These are phyloP conservation scores for Verbascum thapsus DNA, from an alignment of 257 asterid species.

Conservation along the genomic window DNA sequence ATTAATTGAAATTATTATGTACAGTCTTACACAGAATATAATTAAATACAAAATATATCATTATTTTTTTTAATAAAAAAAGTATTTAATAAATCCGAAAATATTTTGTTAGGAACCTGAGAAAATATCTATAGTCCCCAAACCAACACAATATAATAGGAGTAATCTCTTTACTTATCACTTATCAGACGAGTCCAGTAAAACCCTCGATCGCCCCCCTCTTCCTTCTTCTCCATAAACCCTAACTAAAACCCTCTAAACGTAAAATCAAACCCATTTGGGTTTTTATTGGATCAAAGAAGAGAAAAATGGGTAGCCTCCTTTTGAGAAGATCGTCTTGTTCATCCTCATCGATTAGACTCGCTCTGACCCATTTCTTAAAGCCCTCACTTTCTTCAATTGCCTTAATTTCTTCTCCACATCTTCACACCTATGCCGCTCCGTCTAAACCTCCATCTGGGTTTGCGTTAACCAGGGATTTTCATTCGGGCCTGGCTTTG, in stretches of 20 bases:
- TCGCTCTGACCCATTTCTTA: conserved; percentile 46
- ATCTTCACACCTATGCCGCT: conserved; percentile 29
- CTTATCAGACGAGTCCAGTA: too few species aligned
- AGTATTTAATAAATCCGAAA: too few species aligned
- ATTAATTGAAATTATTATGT: too few species aligned
- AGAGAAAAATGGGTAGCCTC: conserved; percentile 55
- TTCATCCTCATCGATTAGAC: conserved; percentile 42
- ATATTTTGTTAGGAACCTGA: too few species aligned
- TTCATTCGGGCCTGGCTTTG: conserved; percentile 51
- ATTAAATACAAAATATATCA: too few species aligned
- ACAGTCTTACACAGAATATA: too few species aligned
- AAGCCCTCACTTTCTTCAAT: conserved; percentile 33
- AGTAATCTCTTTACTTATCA: too few species aligned
- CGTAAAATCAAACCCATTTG: too few species aligned
- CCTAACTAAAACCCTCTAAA: conserved; percentile 44
- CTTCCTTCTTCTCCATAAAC: conserved; percentile 39
- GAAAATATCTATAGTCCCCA: too few species aligned
- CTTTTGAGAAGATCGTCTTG: conserved; percentile 49
- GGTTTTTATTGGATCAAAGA: conserved; percentile 35
- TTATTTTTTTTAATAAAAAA: too few species aligned
- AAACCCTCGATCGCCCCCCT: not conserved
- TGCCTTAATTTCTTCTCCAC: conserved; percentile 14
- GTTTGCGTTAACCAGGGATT: conserved; percentile 36
- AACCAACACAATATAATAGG: too few species aligned
- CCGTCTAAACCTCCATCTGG: conserved; percentile 14